phyloP scores from a whole-genome alignment of 306 rosid genomes.

The Prunus campanulata region DNA sequence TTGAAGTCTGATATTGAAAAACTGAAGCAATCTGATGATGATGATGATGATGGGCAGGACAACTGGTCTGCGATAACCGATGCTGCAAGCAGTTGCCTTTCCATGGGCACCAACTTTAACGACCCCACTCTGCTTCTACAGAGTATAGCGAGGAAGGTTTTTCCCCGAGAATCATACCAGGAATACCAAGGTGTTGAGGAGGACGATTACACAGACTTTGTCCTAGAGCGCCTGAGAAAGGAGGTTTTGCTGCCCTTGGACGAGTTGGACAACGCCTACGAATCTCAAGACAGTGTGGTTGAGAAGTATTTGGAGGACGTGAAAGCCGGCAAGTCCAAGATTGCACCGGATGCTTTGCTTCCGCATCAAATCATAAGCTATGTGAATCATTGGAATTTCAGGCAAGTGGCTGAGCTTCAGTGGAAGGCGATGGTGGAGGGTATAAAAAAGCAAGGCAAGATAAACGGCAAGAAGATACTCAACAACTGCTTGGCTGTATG shows the following conservation, averaged over 20 bases:
- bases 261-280: background rate
- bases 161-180: constrained; percentile 34
- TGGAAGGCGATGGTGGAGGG: constrained; percentile 65
- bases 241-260: constrained; percentile 47
- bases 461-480: too few relatives aligned
- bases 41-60: background rate
- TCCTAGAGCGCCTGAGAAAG: constrained; percentile 53
- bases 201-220: constrained; percentile 48
- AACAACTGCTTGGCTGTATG: constrained; percentile 38
- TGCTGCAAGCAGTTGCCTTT: background rate
- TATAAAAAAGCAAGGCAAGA: constrained; percentile 27
- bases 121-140: constrained; percentile 49
- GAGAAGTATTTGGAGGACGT: constrained; percentile 41
- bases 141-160: constrained; percentile 50
- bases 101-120: constrained; percentile 21
- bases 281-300: constrained; percentile 31
- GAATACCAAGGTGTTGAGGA: constrained; percentile 46
- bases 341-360: constrained; percentile 57
- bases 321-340: constrained; percentile 33
- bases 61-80: constrained; percentile 33
- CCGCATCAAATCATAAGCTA: constrained; percentile 44
- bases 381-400: constrained; percentile 16
- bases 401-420: constrained; percentile 51
- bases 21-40: constrained; percentile 33
- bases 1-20: constrained; percentile 43